A percentile compares a stretch with the other conserved stretches of the same genome.
These are phyloP conservation scores for Lablab purpureus DNA, from an alignment of 306 rosid genomes.

Conservation along the genomic window DNA sequence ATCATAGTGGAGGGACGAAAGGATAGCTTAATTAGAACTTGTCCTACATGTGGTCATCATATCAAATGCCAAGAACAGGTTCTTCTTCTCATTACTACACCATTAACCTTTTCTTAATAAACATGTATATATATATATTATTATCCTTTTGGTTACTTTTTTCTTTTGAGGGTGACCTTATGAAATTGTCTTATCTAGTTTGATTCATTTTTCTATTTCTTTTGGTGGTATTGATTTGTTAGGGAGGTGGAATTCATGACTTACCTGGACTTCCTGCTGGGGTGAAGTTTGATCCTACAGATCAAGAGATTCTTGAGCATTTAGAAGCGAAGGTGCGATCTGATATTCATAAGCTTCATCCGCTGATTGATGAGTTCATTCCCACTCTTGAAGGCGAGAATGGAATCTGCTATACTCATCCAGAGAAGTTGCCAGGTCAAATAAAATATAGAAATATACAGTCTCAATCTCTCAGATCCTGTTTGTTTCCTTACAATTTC, in stretches of 20 bases:
- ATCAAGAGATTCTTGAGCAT: slow-evolving; percentile 79
- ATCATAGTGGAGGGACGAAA: slow-evolving; percentile 51
- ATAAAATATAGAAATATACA: background rate
- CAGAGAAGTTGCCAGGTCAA: slow-evolving; percentile 76
- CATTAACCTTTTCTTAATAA: background rate
- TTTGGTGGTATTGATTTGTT: slow-evolving; percentile 4
- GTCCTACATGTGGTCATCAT: slow-evolving; percentile 79
- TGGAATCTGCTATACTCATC: slow-evolving; percentile 85
- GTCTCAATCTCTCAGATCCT: background rate
- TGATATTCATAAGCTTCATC: slow-evolving; percentile 71
- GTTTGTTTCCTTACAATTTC: background rate
- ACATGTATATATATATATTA: background rate
- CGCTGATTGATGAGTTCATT: slow-evolving; percentile 78
- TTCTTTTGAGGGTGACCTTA: background rate
- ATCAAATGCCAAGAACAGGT: slow-evolving; percentile 77
- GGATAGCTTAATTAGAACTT: slow-evolving; percentile 59
- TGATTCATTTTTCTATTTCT: background rate
- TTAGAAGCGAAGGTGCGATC: slow-evolving; percentile 73
- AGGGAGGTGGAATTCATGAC: slow-evolving; percentile 64
- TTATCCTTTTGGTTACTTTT: background rate
- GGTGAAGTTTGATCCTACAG: slow-evolving; percentile 86
- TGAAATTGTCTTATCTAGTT: background rate
- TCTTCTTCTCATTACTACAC: background rate
- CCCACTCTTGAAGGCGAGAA: slow-evolving; percentile 77
- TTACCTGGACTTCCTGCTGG: slow-evolving; percentile 82